Percentiles rank a stretch among this genome's conserved stretches.
phyloP scores from a whole-genome alignment of 2,329 filamentous ascomycete genomes.

The Neopestalotiopsis rosae region DNA sequence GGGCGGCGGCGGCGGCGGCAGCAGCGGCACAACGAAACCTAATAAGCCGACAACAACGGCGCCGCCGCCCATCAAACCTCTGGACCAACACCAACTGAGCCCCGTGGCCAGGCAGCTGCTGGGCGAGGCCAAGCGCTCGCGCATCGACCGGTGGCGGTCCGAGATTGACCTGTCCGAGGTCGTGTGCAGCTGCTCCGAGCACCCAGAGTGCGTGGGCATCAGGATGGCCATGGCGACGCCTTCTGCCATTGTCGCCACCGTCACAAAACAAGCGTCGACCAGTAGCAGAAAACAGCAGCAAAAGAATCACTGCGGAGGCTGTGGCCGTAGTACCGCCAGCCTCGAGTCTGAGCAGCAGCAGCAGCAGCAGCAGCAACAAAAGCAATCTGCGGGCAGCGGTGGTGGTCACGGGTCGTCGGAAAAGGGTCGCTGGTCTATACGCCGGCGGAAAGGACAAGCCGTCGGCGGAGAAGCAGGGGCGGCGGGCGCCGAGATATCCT shows the following conservation, averaged over 20 bases:
- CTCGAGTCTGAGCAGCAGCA: background rate
- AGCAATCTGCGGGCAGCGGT: background rate
- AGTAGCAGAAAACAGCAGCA: background rate
- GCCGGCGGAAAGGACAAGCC: background rate
- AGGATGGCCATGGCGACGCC: background rate
- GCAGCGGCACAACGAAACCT: background rate
- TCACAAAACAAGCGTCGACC: background rate
- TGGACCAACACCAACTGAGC: slow-evolving; percentile 17
- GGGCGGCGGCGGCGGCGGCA: background rate
- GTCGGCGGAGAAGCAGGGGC: background rate
- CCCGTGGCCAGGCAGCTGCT: slow-evolving; percentile 12
- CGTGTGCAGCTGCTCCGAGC: slow-evolving; percentile 38
- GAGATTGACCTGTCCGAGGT: slow-evolving; percentile 48
- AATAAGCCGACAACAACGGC: background rate
- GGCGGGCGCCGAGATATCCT: background rate
- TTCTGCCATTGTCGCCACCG: too few relatives aligned
- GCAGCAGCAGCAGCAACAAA: background rate
- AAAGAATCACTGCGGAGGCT: background rate
- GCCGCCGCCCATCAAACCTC: slow-evolving; percentile 10
- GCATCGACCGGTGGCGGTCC: slow-evolving; percentile 56
- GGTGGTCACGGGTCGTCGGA: background rate
- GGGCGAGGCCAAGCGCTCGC: slow-evolving; percentile 29
- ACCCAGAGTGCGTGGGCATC: slow-evolving; percentile 27
- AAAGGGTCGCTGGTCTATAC: background rate
- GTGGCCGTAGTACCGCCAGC: background rate